Evolutionary conservation across 179 eudicot genomes (phyloP), one percentile per base, ranked within the genome.

Genomic region (Spergularia azorica): DNA sequence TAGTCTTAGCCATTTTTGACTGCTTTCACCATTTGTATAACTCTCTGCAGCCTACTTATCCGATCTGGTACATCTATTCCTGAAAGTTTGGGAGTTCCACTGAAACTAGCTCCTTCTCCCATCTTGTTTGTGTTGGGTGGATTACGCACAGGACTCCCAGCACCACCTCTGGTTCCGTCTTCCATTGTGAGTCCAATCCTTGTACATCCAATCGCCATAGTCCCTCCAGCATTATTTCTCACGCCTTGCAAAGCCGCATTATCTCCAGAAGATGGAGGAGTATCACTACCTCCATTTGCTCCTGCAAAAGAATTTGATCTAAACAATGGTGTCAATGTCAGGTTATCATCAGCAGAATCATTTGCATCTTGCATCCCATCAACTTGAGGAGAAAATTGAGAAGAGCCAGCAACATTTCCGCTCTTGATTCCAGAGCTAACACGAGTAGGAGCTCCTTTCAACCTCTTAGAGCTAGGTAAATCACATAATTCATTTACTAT

Each of bases 341-440:
- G 41, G 72, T 72, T 51, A 77, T 79, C 86, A 61, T 79, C 86
- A 61, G 76, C 83, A 64, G 67, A 75, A 65, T 75, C 77, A 67
- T 61, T 50, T 12, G 41, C 78, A 39, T 5, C 60, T 43, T 60
- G 20, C 74, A 39, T 70, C 52, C 62, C 58, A 52, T 74, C 63
- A 9, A 18, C 56, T 69, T 48, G 61, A 0, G 43, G n/a, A 10
- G 74, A 66, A 59, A 54, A 32, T 58, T 54, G 20, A 51, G 52
- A 43, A 66, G 72, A 57, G 63, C 20, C 51, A 36, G 38, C 17
- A 13, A 62, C 48, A 26, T 26, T 26, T 26, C 32, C 32, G 2
- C 1, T 26, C 32, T 26, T 26, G 32, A 26, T 26, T 26, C 32
- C 32, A 26, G 32, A 26, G 32, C 32, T 26, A 26, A 26, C 32